These are phyloP conservation scores for Curvularia verruculosa DNA, from an alignment of 2,329 filamentous ascomycete species.

Conservation along the genomic window DNA sequence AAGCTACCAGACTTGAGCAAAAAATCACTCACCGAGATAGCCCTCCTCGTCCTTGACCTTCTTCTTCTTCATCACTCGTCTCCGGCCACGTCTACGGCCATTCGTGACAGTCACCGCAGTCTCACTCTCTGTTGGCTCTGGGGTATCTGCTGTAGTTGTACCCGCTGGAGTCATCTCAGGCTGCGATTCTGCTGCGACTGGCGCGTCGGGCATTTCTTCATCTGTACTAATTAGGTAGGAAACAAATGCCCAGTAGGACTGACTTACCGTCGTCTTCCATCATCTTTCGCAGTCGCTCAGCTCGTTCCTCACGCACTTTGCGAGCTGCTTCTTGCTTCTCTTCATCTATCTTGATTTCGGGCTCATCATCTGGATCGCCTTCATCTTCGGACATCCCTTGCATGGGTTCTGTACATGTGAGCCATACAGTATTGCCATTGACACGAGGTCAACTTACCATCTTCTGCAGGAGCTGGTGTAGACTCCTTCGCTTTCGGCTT, in stretches of 20 bases:
- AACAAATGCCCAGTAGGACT: background rate
- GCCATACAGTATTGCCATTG: conserved; percentile 6
- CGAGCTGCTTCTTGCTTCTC: conserved; percentile 45
- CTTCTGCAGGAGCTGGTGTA: conserved; percentile 53
- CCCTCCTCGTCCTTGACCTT: conserved; percentile 86
- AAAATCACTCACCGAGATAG: conserved; percentile 71
- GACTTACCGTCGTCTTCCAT: conserved; percentile 70
- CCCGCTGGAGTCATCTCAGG: conserved; percentile 46
- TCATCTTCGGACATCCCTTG: conserved; percentile 59
- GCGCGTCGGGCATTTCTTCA: conserved; percentile 65
- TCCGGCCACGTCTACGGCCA: conserved; percentile 75
- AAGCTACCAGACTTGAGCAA: background rate
- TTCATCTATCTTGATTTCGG: conserved; percentile 39
- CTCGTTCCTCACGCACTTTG: conserved; percentile 64
- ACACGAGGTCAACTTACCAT: conserved; percentile 50
- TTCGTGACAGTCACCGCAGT: conserved; percentile 58
- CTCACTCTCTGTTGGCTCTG: conserved; percentile 34
- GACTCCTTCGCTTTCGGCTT: conserved; percentile 60
- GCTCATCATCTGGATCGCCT: conserved; percentile 39
- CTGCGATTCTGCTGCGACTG: conserved; percentile 45
- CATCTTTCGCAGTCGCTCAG: conserved; percentile 72
- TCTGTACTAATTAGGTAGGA: conserved; percentile 46
- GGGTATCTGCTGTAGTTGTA: conserved; percentile 24
- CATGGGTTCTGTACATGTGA: conserved; percentile 53
- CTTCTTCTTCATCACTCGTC: conserved; percentile 86